Conservation (phyloP, 345 rosid genomes). For the Pugionium dolabratum region DNA sequence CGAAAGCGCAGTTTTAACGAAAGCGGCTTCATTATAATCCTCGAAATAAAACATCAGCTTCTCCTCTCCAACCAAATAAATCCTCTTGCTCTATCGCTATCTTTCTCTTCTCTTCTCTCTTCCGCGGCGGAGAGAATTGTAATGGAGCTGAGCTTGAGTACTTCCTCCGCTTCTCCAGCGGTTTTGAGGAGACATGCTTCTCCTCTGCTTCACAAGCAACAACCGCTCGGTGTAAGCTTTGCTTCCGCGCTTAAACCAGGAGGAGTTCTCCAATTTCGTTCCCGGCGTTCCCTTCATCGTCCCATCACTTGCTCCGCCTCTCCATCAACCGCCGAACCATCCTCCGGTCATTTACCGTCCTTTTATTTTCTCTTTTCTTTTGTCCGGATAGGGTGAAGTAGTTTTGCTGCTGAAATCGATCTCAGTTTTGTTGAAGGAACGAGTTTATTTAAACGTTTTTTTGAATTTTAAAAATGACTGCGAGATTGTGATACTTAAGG, state of each 20-base stretch:
- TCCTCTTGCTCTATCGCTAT: slow-evolving; percentile 23
- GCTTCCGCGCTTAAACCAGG: slow-evolving; percentile 42
- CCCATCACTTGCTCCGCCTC: slow-evolving; percentile 70
- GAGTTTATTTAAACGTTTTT: not conserved
- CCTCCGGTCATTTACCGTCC: slow-evolving; percentile 49
- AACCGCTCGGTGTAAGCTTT: slow-evolving; percentile 47
- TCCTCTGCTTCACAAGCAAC: slow-evolving; percentile 43
- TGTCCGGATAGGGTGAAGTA: not conserved
- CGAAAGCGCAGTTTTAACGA: slow-evolving; percentile 15
- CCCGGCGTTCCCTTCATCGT: slow-evolving; percentile 35
- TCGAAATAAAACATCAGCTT: slow-evolving; percentile 30
- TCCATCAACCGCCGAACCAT: slow-evolving; percentile 52
- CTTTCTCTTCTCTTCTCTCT: slow-evolving; percentile 17
- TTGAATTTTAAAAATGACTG: not conserved
- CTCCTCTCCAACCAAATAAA: slow-evolving; percentile 50
- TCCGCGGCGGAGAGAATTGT: slow-evolving; percentile 37
- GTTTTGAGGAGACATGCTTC: slow-evolving; percentile 40
- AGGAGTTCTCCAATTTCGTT: slow-evolving; percentile 48
- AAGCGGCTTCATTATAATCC: slow-evolving; percentile 14
- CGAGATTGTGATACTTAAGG: not conserved
- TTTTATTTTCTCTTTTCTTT: not conserved
- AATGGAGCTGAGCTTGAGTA: slow-evolving; percentile 58
- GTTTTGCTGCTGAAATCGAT: slow-evolving; percentile 20
- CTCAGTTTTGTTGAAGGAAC: slow-evolving; percentile 1
- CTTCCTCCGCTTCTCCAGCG: slow-evolving; percentile 42